Base-by-base conservation (phyloP, 192 early-diverging fungal genomes). In the Podila minutissima region DNA sequence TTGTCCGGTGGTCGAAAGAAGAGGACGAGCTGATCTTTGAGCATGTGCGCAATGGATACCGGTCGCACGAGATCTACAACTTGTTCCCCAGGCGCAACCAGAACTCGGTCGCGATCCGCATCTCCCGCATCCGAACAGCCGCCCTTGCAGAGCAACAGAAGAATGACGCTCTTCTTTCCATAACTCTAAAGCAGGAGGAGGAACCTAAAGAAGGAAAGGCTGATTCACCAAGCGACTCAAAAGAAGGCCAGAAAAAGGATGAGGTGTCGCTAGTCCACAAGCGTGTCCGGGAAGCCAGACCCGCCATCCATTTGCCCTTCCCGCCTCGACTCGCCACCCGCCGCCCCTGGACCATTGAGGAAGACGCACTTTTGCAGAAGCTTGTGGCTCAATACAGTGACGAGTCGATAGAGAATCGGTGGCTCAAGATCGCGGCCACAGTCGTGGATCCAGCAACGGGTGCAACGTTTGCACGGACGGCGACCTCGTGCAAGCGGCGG, bases 11-110 rank as follows among this genome's bases (percentile, higher is more conserved):
- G 41, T 46, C 41, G 0, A 46, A 46, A 46, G 41, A 70, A 3
- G 68, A 70, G 13, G 68, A 70, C 22, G 19, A 29, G 2, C 19
- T 9, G 5, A 19, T 70, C 3, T 62, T 50, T 15, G 32, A 70
- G 3, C 28, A 46, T 62, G 28, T 70, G 2, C 59, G 26, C 22
- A 8, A 51, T 15, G 59, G 41, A 57, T 29, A 62, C 26, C 6
- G 12, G 15, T 19, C 29, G 12, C 24, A 32, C 28, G 68, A 59
- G 22, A 49, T 69, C 55, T 46, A 24, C 28, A 31, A 24, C 20
- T 19, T 33, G 6, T 59, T 69, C 15, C 57, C 57, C 29, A 26
- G 57, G 13, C 67, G 67, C 15, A 59, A 37, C 22, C 15, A 10
- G 22, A 60, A 59, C 24, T n/a, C 67, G 8, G 29, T 69, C 0